These are phyloP conservation scores for Leccinum longicurvipes DNA, from an alignment of 768 basidiomycete genomes.

Conservation along the genomic window DNA sequence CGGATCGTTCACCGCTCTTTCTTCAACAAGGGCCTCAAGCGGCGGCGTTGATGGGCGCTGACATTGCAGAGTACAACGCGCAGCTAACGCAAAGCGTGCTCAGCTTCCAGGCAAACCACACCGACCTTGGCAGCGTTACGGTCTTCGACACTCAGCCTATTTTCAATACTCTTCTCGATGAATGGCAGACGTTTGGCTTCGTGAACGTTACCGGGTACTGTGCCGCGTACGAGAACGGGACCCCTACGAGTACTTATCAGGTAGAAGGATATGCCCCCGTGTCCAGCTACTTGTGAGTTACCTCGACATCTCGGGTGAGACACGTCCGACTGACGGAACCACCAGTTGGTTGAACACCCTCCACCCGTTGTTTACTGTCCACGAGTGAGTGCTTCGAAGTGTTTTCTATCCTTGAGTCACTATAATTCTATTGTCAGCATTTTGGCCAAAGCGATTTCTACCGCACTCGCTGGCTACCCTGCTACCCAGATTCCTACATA, in stretches of 20 bases:
- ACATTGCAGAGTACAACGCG: constrained; percentile 49
- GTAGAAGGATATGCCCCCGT: constrained; percentile 57
- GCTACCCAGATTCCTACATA: constrained; percentile 9
- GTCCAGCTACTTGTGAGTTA: constrained; percentile 60
- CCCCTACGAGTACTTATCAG: constrained; percentile 50
- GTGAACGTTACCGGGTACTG: constrained; percentile 59
- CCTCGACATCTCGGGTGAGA: not conserved
- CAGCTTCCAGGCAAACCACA: constrained; percentile 40
- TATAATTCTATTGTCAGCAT: constrained; percentile 32
- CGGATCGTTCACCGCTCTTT: constrained; percentile 56
- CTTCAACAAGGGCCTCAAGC: constrained; percentile 33
- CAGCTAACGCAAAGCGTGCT: constrained; percentile 39
- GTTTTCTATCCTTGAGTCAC: not conserved
- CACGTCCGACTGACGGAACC: not conserved
- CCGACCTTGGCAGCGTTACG: constrained; percentile 42
- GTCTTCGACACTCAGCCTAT: constrained; percentile 56
- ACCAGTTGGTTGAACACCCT: constrained; percentile 58
- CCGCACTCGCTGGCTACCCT: constrained; percentile 37
- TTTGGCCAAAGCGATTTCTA: constrained; percentile 51
- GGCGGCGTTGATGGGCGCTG: constrained; percentile 28
- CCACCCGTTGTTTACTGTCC: constrained; percentile 62
- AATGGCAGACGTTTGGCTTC: constrained; percentile 51
- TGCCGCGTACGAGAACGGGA: constrained; percentile 57
- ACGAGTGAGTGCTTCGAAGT: constrained; percentile 41
- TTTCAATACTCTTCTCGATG: constrained; percentile 56